Base-by-base conservation (phyloP, 108 stramenopile species). In the Cyclotella choctawhatcheeana region DNA sequence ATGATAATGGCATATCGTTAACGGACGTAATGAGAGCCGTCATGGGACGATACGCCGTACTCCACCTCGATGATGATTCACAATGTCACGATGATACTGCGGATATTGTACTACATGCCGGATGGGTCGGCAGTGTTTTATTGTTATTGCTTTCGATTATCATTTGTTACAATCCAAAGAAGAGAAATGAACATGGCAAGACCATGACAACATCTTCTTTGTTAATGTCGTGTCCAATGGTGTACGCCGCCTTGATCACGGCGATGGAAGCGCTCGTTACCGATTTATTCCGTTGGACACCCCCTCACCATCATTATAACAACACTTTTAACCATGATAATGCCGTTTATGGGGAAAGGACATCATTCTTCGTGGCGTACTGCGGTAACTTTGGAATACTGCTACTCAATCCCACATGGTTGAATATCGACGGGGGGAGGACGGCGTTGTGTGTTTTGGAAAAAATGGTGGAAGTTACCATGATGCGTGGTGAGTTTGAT, bases 361-460 rank as follows among this genome's bases (percentile, higher is more conserved):
- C 37, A 40, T 40, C 12, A 12, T 40, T 40, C 0, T 6, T 69
- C 3, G 33, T 62, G 37, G 71, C 87, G 44, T 89, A 74, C 45
- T 93, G 92, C 81, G 92, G 92, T 0, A 93, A 93, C 56, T 93
- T 93, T 73, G 92, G 92, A 18, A 67, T 91, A 12, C 58, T 93
- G 34, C 44, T 93, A 0, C 64, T 93, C 61, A 86, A 90, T 71
- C 80, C 86, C n/a, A 33, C 58, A 0, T 93, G 92, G 92, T 37
- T 85, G 1, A n/a, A 53, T 2, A 58, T 77, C 18, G 83, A 82
- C 52, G 67, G 76, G n/a, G 88, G 88, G n/a, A 53, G 84, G 50
- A 56, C 81, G 3, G 88, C 89, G 17, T 74, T 90, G 67, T 85
- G 87, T 66, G 67, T 89, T 4, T 34, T 93, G 43, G 87, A 91